Evolutionary conservation across 164 flowering plant species (phyloP).

Genomic region (Berberis vulgaris): DNA sequence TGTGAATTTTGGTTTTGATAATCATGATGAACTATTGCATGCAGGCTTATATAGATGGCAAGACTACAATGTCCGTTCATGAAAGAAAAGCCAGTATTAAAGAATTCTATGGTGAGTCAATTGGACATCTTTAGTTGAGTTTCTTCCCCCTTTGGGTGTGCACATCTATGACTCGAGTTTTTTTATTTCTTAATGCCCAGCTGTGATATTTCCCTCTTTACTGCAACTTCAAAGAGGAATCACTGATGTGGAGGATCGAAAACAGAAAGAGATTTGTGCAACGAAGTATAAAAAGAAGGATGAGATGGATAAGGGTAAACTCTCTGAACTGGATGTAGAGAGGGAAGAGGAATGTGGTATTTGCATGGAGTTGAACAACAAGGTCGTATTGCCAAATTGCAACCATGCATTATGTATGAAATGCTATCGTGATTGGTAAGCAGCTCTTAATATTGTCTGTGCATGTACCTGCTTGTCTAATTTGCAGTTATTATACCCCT

Average conservation of each 20-base stretch:
- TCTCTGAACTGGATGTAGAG: slow-evolving; percentile 61
- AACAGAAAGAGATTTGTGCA: slow-evolving; percentile 59
- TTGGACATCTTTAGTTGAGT: neutral
- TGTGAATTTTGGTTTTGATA: neutral
- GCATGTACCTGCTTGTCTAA: neutral
- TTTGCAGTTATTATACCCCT: neutral
- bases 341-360: slow-evolving; percentile 92
- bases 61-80: slow-evolving; percentile 67
- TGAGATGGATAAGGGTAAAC: slow-evolving; percentile 43
- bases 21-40: neutral
- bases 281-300: slow-evolving; percentile 49
- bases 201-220: slow-evolving; percentile 78
- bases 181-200: slow-evolving; percentile 23
- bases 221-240: slow-evolving; percentile 84
- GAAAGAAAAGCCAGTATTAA: slow-evolving; percentile 84
- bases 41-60: slow-evolving; percentile 40
- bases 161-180: neutral
- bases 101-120: slow-evolving; percentile 64
- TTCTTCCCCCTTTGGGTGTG: too few relatives aligned
- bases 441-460: neutral
- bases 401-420: slow-evolving; percentile 68
- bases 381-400: slow-evolving; percentile 77
- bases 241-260: slow-evolving; percentile 72
- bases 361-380: slow-evolving; percentile 76
- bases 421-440: slow-evolving; percentile 76